phyloP scores from a whole-genome alignment of 2,329 filamentous ascomycete species.

The Macrophomina pseudophaseolina region DNA sequence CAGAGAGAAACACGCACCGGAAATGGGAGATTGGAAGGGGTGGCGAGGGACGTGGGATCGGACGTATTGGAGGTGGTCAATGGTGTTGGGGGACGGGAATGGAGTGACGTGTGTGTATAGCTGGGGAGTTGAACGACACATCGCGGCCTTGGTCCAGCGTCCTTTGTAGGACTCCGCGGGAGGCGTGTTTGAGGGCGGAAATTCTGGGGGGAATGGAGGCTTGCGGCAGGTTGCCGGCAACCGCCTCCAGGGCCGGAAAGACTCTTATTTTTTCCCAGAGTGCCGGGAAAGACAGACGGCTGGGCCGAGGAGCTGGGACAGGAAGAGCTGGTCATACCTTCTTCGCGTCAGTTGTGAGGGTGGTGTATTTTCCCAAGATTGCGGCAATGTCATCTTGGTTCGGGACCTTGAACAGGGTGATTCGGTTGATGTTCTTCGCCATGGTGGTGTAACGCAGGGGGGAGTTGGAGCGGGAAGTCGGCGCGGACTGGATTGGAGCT shows the following conservation, averaged over 20 bases:
- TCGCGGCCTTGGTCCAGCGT: not conserved
- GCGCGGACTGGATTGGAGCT: not conserved
- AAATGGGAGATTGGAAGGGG: constrained; percentile 1
- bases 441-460: constrained; percentile 30
- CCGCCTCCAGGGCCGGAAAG: not conserved
- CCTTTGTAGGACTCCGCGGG: not conserved
- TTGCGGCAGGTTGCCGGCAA: not conserved
- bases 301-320: not conserved
- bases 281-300: not conserved
- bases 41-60: not conserved
- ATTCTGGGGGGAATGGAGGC: not conserved
- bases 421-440: constrained; percentile 37
- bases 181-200: not conserved
- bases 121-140: constrained; percentile 8
- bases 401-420: constrained; percentile 46
- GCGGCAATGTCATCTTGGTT: constrained; percentile 37
- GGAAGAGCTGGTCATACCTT: constrained; percentile 38
- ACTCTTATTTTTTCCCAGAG: not conserved
- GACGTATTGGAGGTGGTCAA: not conserved
- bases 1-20: not conserved
- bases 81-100: not conserved
- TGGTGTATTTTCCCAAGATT: constrained; percentile 40
- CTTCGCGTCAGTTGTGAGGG: constrained; percentile 39
- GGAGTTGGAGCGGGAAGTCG: not conserved
- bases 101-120: constrained; percentile 1